Conservation (phyloP, 2,329 filamentous ascomycete genomes). For the Huntiella abstrusa region DNA sequence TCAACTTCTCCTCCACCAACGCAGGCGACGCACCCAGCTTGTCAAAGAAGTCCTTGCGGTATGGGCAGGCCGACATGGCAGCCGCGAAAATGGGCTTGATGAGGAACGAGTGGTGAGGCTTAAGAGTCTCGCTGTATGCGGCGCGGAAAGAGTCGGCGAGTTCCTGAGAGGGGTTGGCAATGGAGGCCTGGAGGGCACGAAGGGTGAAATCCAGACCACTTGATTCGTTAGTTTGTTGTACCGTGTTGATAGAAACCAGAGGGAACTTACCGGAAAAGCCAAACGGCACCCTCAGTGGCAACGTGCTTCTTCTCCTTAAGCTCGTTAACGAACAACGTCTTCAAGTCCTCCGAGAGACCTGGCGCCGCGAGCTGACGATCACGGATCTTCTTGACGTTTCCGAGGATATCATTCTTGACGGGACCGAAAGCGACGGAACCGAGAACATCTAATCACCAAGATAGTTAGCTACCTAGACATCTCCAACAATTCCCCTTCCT, state of each 20-base stretch:
- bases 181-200: conserved; percentile 62
- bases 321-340: conserved; percentile 72
- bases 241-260: neutral
- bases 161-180: conserved; percentile 49
- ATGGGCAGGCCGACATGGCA: conserved; percentile 84
- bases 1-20: conserved; percentile 45
- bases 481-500: conserved; percentile 2
- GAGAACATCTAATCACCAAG: conserved; percentile 31
- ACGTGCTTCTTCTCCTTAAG: conserved; percentile 75
- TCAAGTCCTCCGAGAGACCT: conserved; percentile 61
- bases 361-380: conserved; percentile 65
- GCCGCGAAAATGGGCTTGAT: conserved; percentile 84
- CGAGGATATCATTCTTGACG: conserved; percentile 78
- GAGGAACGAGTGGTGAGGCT: conserved; percentile 76
- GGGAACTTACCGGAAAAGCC: conserved; percentile 60
- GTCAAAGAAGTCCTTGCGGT: conserved; percentile 79
- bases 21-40: conserved; percentile 56
- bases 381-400: conserved; percentile 93
- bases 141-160: conserved; percentile 71
- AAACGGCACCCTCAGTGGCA: conserved; percentile 77
- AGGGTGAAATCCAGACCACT: conserved; percentile 90
- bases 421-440: conserved; percentile 63
- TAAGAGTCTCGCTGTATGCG: conserved; percentile 73
- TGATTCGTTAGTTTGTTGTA: conserved; percentile 10
- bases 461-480: neutral